Percentiles rank a stretch among this genome's conserved stretches.
Evolutionary conservation across 176 grass and related monocot species (phyloP).

Genomic region (Oryza brachyantha): DNA sequence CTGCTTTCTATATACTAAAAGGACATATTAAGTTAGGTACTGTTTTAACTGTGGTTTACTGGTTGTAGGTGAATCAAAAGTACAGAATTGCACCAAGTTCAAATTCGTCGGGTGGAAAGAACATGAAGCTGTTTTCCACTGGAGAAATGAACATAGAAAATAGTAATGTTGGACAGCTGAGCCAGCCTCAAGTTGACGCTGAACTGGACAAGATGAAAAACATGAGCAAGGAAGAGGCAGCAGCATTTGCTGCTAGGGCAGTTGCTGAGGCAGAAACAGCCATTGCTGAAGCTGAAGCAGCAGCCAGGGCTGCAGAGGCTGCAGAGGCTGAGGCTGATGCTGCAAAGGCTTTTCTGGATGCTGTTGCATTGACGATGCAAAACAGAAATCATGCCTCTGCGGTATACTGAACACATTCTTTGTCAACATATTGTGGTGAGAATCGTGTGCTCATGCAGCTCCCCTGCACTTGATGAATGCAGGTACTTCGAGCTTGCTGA

Average conservation of each 20-base stretch:
- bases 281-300: constrained; percentile 69
- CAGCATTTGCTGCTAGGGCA: constrained; percentile 70
- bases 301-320: constrained; percentile 70
- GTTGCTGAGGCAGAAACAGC: constrained; percentile 87
- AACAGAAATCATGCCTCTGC: constrained; percentile 50
- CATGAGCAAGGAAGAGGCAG: constrained; percentile 74
- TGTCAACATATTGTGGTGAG: neutral
- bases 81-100: constrained; percentile 70
- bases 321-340: constrained; percentile 73
- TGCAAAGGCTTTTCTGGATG: constrained; percentile 63
- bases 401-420: constrained; percentile 41
- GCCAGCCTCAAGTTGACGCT: constrained; percentile 49
- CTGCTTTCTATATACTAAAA: neutral
- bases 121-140: constrained; percentile 27
- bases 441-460: neutral
- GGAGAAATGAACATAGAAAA: constrained; percentile 37
- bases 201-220: constrained; percentile 53
- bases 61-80: constrained; percentile 65
- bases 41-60: constrained; percentile 13
- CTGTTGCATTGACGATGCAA: constrained; percentile 50
- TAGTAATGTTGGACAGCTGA: constrained; percentile 50
- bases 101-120: constrained; percentile 38
- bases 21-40: neutral
- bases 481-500: constrained; percentile 62
- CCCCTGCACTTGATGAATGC: constrained; percentile 28